These are phyloP conservation scores for Candida ipomoeae DNA, from an alignment of 805 yeast genomes.

Conservation along the genomic window DNA sequence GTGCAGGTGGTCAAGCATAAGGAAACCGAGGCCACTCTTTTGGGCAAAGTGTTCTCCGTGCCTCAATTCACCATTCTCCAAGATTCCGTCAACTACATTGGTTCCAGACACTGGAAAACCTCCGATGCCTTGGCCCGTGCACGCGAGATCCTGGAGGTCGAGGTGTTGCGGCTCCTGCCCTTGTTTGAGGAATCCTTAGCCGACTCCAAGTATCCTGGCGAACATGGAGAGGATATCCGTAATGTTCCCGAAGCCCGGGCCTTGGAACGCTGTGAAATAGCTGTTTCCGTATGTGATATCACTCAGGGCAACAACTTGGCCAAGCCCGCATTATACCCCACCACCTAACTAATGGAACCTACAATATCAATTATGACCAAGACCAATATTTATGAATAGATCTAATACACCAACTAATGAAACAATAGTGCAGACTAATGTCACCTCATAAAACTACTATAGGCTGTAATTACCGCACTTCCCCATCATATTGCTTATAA, in stretches of 20 bases:
- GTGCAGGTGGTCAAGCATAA: conserved; percentile 4
- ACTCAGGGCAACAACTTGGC: conserved; percentile 9
- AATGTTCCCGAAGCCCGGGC: conserved; percentile 8
- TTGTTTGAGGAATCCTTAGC: background rate
- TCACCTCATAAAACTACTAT: too few relatives aligned
- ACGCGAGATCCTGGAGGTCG: conserved; percentile 4
- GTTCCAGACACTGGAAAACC: conserved; percentile 5
- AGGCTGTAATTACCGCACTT: too few relatives aligned
- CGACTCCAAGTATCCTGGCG: background rate
- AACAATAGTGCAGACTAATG: too few relatives aligned
- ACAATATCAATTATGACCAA: background rate
- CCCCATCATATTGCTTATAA: too few relatives aligned
- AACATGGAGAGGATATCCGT: background rate
- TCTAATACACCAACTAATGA: too few relatives aligned
- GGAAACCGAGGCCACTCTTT: background rate
- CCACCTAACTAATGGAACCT: background rate
- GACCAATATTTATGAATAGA: background rate
- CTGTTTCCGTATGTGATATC: conserved; percentile 11
- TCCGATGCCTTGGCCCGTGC: conserved; percentile 5
- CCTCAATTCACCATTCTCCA: conserved; percentile 5
- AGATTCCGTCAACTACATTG: background rate
- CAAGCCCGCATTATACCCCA: background rate
- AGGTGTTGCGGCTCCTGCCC: conserved; percentile 7
- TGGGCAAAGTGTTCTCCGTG: conserved; percentile 9
- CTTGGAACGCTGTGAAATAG: conserved; percentile 8